phyloP scores from a whole-genome alignment of 2,329 filamentous ascomycete genomes.

The Microsporum audouinii region DNA sequence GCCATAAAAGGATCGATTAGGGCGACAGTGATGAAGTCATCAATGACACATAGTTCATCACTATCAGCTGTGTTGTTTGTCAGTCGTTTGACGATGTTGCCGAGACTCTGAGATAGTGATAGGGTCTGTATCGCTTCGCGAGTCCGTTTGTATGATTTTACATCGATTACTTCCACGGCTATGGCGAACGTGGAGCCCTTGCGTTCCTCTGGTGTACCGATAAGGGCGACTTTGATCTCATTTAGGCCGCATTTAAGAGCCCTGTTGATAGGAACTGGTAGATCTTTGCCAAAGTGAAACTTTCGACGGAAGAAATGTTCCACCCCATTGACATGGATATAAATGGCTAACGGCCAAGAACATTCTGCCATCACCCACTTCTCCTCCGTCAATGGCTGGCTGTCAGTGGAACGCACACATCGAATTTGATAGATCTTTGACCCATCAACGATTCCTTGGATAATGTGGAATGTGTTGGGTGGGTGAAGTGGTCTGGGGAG shows the following conservation, averaged over 20 bases:
- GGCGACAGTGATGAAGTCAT: slow-evolving; percentile 49
- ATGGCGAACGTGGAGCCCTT: slow-evolving; percentile 27
- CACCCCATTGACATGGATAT: slow-evolving; percentile 54
- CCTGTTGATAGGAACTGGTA: slow-evolving; percentile 61
- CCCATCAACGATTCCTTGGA: slow-evolving; percentile 36
- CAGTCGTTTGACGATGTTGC: slow-evolving; percentile 46
- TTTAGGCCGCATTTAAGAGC: slow-evolving; percentile 52
- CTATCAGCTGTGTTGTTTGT: slow-evolving; percentile 31
- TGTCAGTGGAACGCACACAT: slow-evolving; percentile 42
- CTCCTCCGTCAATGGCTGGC: slow-evolving; percentile 30
- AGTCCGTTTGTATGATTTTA: slow-evolving; percentile 35
- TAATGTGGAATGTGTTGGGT: slow-evolving; percentile 18
- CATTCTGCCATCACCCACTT: slow-evolving; percentile 55
- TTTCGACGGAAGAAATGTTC: slow-evolving; percentile 53
- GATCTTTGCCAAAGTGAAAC: slow-evolving; percentile 60
- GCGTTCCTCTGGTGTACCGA: slow-evolving; percentile 30
- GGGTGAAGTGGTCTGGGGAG: slow-evolving; percentile 22
- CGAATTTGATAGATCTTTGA: slow-evolving; percentile 57
- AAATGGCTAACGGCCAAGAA: slow-evolving; percentile 60
- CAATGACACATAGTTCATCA: slow-evolving; percentile 53
- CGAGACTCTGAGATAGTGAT: slow-evolving; percentile 40
- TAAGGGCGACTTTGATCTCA: slow-evolving; percentile 42
- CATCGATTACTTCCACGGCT: slow-evolving; percentile 60
- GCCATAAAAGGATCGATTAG: slow-evolving; percentile 57
- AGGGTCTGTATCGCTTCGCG: slow-evolving; percentile 31